These are phyloP conservation scores for Cubamyces sp. DNA, from an alignment of 768 basidiomycete genomes.

Conservation along the genomic window DNA sequence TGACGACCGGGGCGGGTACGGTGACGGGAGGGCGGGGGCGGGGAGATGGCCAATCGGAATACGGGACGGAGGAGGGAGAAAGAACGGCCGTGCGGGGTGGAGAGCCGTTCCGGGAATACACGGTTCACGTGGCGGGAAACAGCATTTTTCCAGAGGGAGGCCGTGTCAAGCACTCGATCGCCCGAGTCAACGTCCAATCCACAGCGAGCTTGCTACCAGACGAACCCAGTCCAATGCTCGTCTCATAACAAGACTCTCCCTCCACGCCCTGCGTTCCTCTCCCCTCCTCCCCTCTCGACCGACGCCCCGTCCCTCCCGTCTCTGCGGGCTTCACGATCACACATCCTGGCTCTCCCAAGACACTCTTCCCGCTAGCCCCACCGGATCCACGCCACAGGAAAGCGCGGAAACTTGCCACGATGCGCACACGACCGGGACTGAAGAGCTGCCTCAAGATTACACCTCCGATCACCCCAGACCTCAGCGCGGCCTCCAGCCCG, in stretches of 20 bases:
- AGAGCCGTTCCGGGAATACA: constrained; percentile 23
- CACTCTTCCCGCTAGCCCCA: neutral
- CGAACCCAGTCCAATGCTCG: constrained; percentile 5
- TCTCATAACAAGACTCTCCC: constrained; percentile 19
- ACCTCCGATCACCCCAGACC: constrained; percentile 27
- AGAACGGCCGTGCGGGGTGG: constrained; percentile 9
- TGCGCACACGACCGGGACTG: constrained; percentile 22
- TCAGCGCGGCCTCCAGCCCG: constrained; percentile 24
- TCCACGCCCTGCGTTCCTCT: neutral
- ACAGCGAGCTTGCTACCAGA: neutral
- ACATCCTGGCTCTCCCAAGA: neutral
- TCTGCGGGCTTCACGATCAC: neutral
- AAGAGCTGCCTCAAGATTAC: constrained; percentile 32
- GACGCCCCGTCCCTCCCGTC: neutral
- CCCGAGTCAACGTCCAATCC: constrained; percentile 22
- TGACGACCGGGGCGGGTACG: constrained; percentile 3
- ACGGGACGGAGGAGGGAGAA: constrained; percentile 7
- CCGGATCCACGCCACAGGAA: neutral
- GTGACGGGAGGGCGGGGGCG: constrained; percentile 10
- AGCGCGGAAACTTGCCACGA: neutral
- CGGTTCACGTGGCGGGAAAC: constrained; percentile 21
- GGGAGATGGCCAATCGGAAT: constrained; percentile 17
- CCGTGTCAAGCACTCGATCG: constrained; percentile 15
- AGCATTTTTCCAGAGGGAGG: constrained; percentile 16
- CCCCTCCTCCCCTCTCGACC: neutral